phyloP scores from a whole-genome alignment of 2,329 filamentous ascomycete genomes.

The Cadophora malorum region DNA sequence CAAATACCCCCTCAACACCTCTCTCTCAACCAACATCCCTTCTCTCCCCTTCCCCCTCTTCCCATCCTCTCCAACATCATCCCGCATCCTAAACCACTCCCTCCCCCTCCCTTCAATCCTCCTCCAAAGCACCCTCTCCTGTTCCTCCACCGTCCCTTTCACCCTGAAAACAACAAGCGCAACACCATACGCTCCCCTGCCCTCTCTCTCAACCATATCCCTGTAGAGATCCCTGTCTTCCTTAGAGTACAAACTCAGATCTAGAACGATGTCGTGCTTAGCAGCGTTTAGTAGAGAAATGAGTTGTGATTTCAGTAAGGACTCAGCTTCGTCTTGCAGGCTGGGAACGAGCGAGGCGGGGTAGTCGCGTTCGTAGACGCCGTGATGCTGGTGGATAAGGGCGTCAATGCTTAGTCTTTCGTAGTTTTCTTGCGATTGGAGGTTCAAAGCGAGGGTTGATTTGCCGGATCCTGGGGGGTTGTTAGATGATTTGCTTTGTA shows the following conservation, averaged over 20 bases:
- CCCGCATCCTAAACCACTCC: neutral
- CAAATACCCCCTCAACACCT: constrained; percentile 14
- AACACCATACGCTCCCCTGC: constrained; percentile 1
- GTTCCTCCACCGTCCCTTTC: neutral
- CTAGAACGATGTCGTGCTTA: constrained; percentile 7
- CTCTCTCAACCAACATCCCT: constrained; percentile 18
- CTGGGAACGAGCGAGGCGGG: neutral
- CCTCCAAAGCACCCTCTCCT: constrained; percentile 15
- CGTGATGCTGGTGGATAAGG: constrained; percentile 1
- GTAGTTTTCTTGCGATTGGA: constrained; percentile 1
- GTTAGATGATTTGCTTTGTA: neutral
- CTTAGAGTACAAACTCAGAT: constrained; percentile 11
- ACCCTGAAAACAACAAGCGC: constrained; percentile 9
- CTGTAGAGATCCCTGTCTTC: constrained; percentile 10
- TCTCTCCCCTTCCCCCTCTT: constrained; percentile 8
- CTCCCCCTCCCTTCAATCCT: constrained; percentile 13
- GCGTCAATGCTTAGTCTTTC: constrained; percentile 9
- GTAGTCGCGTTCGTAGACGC: neutral
- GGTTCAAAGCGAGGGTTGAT: constrained; percentile 16
- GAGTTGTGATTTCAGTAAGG: neutral
- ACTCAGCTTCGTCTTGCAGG: constrained; percentile 15
- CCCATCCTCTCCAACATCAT: neutral
- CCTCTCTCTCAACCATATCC: neutral
- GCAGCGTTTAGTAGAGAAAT: neutral
- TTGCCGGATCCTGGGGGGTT: constrained; percentile 10